Conservation (phyloP, 768 basidiomycete species). For the Termitomyces sp. region DNA sequence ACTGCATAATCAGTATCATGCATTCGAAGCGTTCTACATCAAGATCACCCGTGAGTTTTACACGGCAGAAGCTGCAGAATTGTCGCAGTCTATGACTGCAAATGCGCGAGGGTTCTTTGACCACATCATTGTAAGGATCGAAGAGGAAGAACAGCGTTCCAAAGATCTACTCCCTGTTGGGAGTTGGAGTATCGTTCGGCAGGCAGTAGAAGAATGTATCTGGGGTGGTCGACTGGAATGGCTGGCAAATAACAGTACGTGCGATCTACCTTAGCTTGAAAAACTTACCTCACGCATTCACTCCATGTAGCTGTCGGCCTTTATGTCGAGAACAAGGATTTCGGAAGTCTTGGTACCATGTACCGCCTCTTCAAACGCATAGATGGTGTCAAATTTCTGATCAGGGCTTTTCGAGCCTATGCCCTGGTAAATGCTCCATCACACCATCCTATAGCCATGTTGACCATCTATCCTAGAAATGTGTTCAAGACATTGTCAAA, state of each 20-base stretch:
- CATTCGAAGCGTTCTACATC: constrained; percentile 59
- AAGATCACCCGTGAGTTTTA: constrained; percentile 54
- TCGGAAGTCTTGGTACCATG: constrained; percentile 46
- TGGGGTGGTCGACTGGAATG: constrained; percentile 42
- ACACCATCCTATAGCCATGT: neutral
- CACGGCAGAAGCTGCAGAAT: constrained; percentile 42
- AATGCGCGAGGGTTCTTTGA: constrained; percentile 54
- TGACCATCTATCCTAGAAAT: constrained; percentile 35
- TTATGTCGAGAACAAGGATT: constrained; percentile 48
- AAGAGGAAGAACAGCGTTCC: constrained; percentile 59
- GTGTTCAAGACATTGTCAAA: constrained; percentile 64
- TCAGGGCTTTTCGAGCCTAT: constrained; percentile 58
- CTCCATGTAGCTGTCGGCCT: constrained; percentile 45
- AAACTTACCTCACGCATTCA: neutral
- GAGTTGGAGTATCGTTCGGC: constrained; percentile 49
- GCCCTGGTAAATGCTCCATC: constrained; percentile 46
- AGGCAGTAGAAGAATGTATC: constrained; percentile 53
- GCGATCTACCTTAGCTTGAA: constrained; percentile 7
- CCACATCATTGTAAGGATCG: constrained; percentile 42
- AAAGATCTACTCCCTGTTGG: constrained; percentile 48
- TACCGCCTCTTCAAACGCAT: constrained; percentile 65
- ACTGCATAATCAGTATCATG: constrained; percentile 54
- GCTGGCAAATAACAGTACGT: constrained; percentile 34
- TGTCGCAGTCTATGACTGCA: constrained; percentile 33
- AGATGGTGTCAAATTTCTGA: constrained; percentile 49